Conservation (phyloP, 495 filamentous ascomycete genomes). For the Bacidia gigantensis region DNA sequence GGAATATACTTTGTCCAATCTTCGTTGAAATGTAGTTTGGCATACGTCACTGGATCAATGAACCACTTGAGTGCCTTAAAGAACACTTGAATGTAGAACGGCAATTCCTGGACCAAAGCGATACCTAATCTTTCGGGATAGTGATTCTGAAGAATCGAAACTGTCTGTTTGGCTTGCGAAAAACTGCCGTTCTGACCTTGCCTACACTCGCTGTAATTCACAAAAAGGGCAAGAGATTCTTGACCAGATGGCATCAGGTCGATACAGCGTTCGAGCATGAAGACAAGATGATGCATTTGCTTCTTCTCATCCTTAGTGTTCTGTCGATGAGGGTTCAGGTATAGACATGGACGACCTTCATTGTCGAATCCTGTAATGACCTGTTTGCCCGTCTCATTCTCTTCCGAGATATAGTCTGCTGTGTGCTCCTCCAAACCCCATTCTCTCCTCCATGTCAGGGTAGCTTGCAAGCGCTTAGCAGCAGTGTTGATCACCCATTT, state of each 20-base stretch:
- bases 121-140: constrained; percentile 88
- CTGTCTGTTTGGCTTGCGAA: constrained; percentile 59
- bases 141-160: constrained; percentile 83
- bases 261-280: constrained; percentile 81
- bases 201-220: constrained; percentile 74
- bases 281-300: constrained; percentile 89
- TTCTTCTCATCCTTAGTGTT: constrained; percentile 82
- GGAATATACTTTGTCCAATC: constrained; percentile 68
- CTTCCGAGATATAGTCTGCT: constrained; percentile 68
- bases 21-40: constrained; percentile 93
- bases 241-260: constrained; percentile 77
- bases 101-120: constrained; percentile 68
- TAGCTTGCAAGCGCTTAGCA: constrained; percentile 62
- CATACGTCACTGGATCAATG: constrained; percentile 79
- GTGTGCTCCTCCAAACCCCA: constrained; percentile 65
- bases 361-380: constrained; percentile 78
- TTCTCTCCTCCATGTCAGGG: constrained; percentile 77
- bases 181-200: constrained; percentile 64
- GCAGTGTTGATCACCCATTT: constrained; percentile 76
- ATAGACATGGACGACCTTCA: constrained; percentile 68
- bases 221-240: constrained; percentile 70
- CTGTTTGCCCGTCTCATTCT: constrained; percentile 96
- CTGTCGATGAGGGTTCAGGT: constrained; percentile 75
- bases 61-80: constrained; percentile 93
- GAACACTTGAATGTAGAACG: constrained; percentile 77